Base-by-base conservation (phyloP, 495 filamentous ascomycete genomes). In the Penicillium roqueforti region DNA sequence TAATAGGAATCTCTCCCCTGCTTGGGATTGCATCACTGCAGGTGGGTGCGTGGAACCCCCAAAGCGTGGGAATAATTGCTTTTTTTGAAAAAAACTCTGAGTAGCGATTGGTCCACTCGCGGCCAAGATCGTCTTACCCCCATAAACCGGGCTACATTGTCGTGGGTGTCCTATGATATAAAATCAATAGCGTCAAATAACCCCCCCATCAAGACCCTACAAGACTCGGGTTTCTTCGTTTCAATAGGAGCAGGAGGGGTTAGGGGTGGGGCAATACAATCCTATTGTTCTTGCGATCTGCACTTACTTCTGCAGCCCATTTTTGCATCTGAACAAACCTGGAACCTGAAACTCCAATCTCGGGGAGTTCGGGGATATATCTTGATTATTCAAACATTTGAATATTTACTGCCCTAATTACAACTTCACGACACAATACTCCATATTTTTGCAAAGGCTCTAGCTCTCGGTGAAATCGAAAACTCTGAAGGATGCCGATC, bases 151-250 rank as follows among this genome's bases (percentile, higher is more conserved):
- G 8, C 28, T 3, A n/a, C 5, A n/a, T 34, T 50, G 16, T n/a
- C 19, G 28, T 38, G 22, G 23, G 23, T 18, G 34, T 20, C 16
- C 4, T 28, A 28, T 9, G 2, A 28, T 28, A 16, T 20, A 3
- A 25, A 50, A 39, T 25, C 36, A 40, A 50, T 50, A 50, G 47
- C 18, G 19, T 28, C 22, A 26, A 48, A 28, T 39, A 16, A 16
- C 2, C n/a, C 10, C 32, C 10, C 32, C 6, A 31, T 23, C 4
- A 6, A 29, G 1, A 8, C 2, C n/a, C 28, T 26, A 26, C 6
- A 31, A 10, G 10, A 31, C 3, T 31, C 10, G 4, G 9, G 3
- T 31, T 13, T 13, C 28, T 31, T 31, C 10, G 28, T 1, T 31
- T 31, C 28, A 11, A 31, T 3, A 3, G 10, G 4, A 31, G 2